Conservation (phyloP, 2,329 filamentous ascomycete species). For the Leptoxyphium fumago region DNA sequence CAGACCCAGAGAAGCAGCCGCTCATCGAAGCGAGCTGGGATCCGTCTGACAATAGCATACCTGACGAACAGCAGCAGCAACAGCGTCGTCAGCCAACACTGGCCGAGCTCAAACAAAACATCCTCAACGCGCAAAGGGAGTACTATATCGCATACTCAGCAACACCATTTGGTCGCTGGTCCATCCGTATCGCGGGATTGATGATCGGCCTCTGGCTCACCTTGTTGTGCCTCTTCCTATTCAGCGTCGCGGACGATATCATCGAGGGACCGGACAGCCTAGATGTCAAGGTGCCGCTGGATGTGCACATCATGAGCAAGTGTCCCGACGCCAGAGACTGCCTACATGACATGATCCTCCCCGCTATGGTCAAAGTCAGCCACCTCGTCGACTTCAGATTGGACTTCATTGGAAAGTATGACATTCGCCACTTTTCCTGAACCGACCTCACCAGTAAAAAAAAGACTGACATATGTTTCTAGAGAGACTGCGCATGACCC, state of each 20-base stretch:
- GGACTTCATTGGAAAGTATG: conserved; percentile 73
- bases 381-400: conserved; percentile 83
- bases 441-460: no score
- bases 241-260: conserved; percentile 13
- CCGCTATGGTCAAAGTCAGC: conserved; percentile 66
- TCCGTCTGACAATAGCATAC: background rate
- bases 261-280: conserved; percentile 10
- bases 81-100: conserved; percentile 10
- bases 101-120: conserved; percentile 14
- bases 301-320: conserved; percentile 90
- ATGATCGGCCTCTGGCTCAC: conserved; percentile 10
- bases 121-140: conserved; percentile 17
- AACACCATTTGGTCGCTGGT: conserved; percentile 17
- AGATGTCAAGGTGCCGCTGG: conserved; percentile 50
- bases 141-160: conserved; percentile 20
- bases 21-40: background rate
- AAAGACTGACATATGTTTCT: background rate
- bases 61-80: background rate
- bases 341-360: conserved; percentile 64
- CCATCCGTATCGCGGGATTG: conserved; percentile 15
- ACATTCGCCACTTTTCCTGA: conserved; percentile 3
- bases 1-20: background rate
- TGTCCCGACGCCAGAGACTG: conserved; percentile 85
- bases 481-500: conserved; percentile 53
- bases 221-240: conserved; percentile 11